A percentile compares a stretch with the other conserved stretches of the same genome.
These are phyloP conservation scores for Hyphopichia fennica DNA, from an alignment of 1,139 yeast genomes.

Conservation along the genomic window DNA sequence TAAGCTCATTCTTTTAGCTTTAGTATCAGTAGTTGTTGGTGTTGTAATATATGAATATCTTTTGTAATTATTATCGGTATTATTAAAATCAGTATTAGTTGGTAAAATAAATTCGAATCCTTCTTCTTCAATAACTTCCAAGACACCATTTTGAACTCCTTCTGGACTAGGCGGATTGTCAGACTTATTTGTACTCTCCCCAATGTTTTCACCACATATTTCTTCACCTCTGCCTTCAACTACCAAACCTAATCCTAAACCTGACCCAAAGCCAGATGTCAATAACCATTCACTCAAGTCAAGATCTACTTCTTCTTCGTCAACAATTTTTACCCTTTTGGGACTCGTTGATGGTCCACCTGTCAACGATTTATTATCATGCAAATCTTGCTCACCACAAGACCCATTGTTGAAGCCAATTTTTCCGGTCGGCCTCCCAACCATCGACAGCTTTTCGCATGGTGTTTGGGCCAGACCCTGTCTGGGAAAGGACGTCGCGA, in stretches of 20 bases:
- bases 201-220: not conserved
- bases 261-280: not conserved
- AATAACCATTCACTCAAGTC: not conserved
- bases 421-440: not conserved
- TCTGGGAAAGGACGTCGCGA: not conserved
- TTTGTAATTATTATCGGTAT: no score
- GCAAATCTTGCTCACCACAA: not conserved
- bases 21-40: not conserved
- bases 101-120: not conserved
- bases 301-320: not conserved
- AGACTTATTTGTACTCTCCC: not conserved
- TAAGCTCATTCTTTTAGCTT: not conserved
- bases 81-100: not conserved
- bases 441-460: not conserved
- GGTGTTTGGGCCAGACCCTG: slow-evolving; percentile 1
- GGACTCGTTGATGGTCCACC: not conserved
- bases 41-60: no score
- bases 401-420: not conserved
- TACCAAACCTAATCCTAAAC: not conserved
- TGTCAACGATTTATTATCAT: not conserved
- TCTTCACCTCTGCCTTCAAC: not conserved
- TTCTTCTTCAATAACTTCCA: not conserved
- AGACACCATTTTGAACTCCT: not conserved
- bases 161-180: not conserved
- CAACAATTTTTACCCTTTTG: not conserved